Evolutionary conservation across 164 flowering plant genomes (phyloP), one percentile per base, ranked within the genome.

Genomic region (Piper longum): DNA sequence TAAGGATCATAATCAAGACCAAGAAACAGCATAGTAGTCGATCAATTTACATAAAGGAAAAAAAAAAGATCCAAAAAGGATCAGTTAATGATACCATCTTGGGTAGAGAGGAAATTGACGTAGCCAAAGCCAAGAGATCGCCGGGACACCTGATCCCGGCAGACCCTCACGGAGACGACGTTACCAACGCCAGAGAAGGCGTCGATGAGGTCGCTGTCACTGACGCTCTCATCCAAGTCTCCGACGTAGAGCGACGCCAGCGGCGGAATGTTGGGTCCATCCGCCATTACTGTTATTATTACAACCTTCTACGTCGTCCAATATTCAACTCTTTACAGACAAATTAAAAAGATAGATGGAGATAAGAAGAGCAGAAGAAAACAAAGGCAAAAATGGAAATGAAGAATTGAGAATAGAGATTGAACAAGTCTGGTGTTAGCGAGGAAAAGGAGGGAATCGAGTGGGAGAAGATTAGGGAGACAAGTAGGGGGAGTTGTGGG

Each of bases 41-140:
- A 26, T 26, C 36, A 26, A 26, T 26, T 26, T 26, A 26, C 36
- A 26, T 0, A 26, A 26, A 26, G 36, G 36, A 26, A 36, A 26
- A 26, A 26, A 26, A 26, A 26, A 2, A 26, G 36, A 26, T 26
- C 36, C 36, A 26, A 26, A 26, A 2, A 26, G 36, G 36, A 26
- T 26, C 36, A 26, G 36, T 26, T 26, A 26, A 26, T 26, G 36
- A 26, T 17, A 66, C 68, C 68, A 7, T 66, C 68, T 5, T 59
- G 44, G 9, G 51, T 69, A 51, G 82, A 66, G 60, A 79, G 19
- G 69, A 82, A 87, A 74, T 92, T 92, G 67, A 81, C 87, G 67
- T 89, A 92, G 14, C 88, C 98, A 57, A 89, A 92, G 61, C 93
- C 81, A 57, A 89, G 85, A 4, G 98, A 86, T 40, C 80, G 70